Base-by-base conservation (phyloP, 306 rosid species). In the Pachyrhizus erosus region DNA sequence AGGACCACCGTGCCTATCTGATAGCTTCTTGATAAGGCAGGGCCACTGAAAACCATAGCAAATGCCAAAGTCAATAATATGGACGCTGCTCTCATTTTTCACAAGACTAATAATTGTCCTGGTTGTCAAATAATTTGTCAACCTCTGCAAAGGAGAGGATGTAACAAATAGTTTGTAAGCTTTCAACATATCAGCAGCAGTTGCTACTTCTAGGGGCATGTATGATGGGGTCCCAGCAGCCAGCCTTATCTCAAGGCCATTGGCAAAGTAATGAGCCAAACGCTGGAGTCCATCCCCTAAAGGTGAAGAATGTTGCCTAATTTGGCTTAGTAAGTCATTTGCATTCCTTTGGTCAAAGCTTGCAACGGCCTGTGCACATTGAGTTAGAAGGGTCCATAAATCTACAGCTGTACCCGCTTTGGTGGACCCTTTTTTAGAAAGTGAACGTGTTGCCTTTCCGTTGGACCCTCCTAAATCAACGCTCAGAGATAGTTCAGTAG, bases 41-140 rank as follows among this genome's bases (percentile, higher is more conserved):
- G 98, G 97, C 98, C 98, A 94, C 40, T 94, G 94, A 75, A 78
- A 91, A 66, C 97, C 98, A 70, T 94, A 92, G 64, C 83, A 87
- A 54, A 94, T 87, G 15, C 98, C 98, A 65, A 94, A 90, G 75
- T 92, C 93, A 81, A 92, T 87, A 7, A 94, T 39, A 80, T 94
- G 98, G 43, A 91, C 70, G 14, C 79, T 77, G 24, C 82, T 57
- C 81, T 84, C 92, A 31, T 90, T 77, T 64, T 79, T 58, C 27
- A 88, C 81, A 52, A 70, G 82, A 13, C 80, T 88, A 37, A 49
- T 0, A 26, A 92, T 82, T 13, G 94, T 88, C 77, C 39, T 5
- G 80, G 83, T 84, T 7, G 93, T 58, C 29, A 88, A 77, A 13
- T 40, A 26, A 31, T 87, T 82, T 37, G 97, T 78, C 87, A 94